A percentile compares a stretch with the other conserved stretches of the same genome.
phyloP scores from a whole-genome alignment of 73 alveolate species.

The Paramecium octaurelia region DNA sequence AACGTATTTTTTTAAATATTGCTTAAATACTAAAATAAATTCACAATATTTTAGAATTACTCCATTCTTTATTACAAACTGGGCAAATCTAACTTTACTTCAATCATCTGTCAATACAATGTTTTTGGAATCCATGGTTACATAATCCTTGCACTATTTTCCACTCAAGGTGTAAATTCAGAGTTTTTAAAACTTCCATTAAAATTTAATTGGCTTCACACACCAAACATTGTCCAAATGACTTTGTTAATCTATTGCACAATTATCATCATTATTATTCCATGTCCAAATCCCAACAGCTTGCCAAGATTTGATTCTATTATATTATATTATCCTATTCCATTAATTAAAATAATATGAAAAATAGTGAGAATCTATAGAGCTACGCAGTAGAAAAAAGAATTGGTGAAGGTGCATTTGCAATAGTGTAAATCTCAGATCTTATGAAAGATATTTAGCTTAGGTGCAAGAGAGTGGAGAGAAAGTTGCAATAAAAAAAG shows the following conservation, averaged over 20 bases:
- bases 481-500: conserved; percentile 78
- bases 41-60: conserved; percentile 7
- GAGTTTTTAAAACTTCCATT: not conserved
- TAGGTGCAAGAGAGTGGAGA: conserved; percentile 64
- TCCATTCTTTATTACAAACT: conserved; percentile 11
- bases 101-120: conserved; percentile 1
- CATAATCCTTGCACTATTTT: not conserved
- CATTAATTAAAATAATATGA: conserved; percentile 1
- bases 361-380: conserved; percentile 1
- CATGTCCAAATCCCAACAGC: conserved; percentile 39
- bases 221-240: not conserved
- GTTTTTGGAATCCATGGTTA: conserved; percentile 4
- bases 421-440: conserved; percentile 63
- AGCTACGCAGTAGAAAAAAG: conserved; percentile 66
- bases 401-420: conserved; percentile 89
- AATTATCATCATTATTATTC: not conserved
- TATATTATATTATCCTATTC: conserved; percentile 23
- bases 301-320: not conserved
- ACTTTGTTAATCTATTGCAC: conserved; percentile 1
- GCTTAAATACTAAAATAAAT: not conserved
- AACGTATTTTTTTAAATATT: not conserved
- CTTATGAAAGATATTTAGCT: conserved; percentile 49
- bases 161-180: not conserved
- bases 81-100: not conserved
- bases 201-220: not conserved